Evolutionary conservation across 768 basidiomycete genomes (phyloP), one percentile per base, ranked within the genome.

Genomic region (Tremella fuciformis): DNA sequence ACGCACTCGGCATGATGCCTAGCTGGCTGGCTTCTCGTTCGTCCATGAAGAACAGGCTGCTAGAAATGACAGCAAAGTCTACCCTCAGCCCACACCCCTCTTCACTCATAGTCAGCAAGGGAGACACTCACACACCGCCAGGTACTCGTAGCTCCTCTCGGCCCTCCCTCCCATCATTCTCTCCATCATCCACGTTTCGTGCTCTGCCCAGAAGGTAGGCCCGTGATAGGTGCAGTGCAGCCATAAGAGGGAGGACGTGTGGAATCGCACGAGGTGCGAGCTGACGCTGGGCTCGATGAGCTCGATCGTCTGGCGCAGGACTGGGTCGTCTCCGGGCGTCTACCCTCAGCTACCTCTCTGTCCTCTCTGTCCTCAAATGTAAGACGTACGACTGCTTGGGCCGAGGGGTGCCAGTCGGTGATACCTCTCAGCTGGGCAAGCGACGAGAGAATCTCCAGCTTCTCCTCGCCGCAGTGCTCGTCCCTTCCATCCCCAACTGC

Each of bases 11-110:
- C n/a, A 38, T 40, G 38, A 60, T 40, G 19, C 61, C 61, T 34
- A 62, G 37, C 42, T 29, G 13, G 24, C 22, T 37, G 15, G 56
- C 56, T 21, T 22, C 49, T 15, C 16, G 8, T 24, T 57, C 61
- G n/a, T 58, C 52, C 61, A 62, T 62, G 46, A 58, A 62, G 52
- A 58, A 54, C 11, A 62, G 56, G 25, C 61, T 58, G 39, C 61
- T 58, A 26, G 61, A 56, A 34, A 62, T 62, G 18, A 62, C 52
- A 9, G 61, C 61, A 40, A 57, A 62, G 49, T 62, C 61, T 62
- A 22, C 0, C 13, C 2, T 16, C 29, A 56, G 19, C 21, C 16
- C 53, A 22, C 53, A 22, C 22, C 21, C 16, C 15, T n/a, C 24
- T 13, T 6, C 22, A 19, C 21, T 21, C 13, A 11, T 11, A 46